Evolutionary conservation across 1,139 yeast species (phyloP).

Genomic region (Lodderomyces margitis): DNA sequence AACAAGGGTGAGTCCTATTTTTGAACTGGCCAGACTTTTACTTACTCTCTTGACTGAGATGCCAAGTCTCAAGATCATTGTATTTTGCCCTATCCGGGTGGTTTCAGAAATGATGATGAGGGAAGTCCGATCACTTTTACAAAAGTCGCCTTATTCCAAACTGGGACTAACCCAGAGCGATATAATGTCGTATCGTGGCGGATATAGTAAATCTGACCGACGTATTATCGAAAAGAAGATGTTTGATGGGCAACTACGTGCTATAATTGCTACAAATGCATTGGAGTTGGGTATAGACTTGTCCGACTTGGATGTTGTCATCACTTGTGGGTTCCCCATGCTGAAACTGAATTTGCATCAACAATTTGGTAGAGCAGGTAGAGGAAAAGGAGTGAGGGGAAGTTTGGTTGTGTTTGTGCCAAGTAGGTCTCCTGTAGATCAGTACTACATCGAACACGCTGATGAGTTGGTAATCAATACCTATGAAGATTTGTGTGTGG

Average conservation of each 20-base stretch:
- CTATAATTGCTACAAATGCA: constrained; percentile 93
- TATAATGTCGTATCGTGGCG: constrained; percentile 93
- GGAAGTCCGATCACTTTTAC: constrained; percentile 59
- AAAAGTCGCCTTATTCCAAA: constrained; percentile 22
- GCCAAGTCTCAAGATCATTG: constrained; percentile 62
- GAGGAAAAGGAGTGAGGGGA: constrained; percentile 66
- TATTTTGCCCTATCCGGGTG: constrained; percentile 83
- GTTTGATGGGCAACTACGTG: constrained; percentile 82
- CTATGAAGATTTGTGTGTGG: constrained; percentile 47
- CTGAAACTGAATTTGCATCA: constrained; percentile 87
- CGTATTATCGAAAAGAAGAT: constrained; percentile 83
- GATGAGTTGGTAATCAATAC: constrained; percentile 51
- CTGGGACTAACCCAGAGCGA: constrained; percentile 50
- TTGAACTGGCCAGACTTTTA: constrained; percentile 73
- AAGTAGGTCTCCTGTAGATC: constrained; percentile 83
- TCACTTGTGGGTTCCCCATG: constrained; percentile 88
- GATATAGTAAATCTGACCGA: constrained; percentile 83
- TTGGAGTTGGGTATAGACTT: constrained; percentile 93
- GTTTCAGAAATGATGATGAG: constrained; percentile 87
- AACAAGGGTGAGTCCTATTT: constrained; percentile 65
- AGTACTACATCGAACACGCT: constrained; percentile 74
- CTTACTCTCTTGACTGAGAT: constrained; percentile 61
- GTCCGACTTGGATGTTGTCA: constrained; percentile 86
- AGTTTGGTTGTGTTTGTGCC: constrained; percentile 77
- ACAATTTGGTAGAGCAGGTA: constrained; percentile 95